phyloP scores from a whole-genome alignment of 371 early-diverging fungal genomes.

The Syncephalastrum sp. region DNA sequence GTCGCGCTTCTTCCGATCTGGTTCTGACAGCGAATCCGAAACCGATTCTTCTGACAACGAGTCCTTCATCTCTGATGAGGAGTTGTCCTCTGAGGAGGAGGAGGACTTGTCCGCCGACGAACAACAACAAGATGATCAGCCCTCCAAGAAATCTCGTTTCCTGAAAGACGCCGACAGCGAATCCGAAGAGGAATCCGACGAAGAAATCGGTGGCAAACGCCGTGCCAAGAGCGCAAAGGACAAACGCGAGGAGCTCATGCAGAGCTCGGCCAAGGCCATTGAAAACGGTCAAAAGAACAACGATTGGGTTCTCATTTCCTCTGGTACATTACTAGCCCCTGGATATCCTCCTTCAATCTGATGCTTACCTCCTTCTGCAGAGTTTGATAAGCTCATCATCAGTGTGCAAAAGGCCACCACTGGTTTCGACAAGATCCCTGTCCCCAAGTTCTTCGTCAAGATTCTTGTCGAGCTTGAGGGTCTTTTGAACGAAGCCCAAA shows the following conservation, averaged over 20 bases:
- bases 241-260: conserved; percentile 77
- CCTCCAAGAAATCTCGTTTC: conserved; percentile 37
- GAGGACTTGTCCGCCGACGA: conserved; percentile 42
- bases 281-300: conserved; percentile 81
- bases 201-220: conserved; percentile 71
- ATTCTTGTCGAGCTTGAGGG: conserved; percentile 79
- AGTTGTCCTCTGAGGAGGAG: conserved; percentile 49
- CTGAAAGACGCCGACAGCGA: conserved; percentile 45
- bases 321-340: conserved; percentile 50
- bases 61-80: conserved; percentile 58
- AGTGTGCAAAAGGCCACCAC: conserved; percentile 70
- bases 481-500: conserved; percentile 51
- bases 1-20: conserved; percentile 63
- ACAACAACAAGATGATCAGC: conserved; percentile 34
- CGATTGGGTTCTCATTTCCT: conserved; percentile 86
- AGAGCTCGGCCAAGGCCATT: conserved; percentile 60
- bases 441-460: conserved; percentile 81
- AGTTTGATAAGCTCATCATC: conserved; percentile 86
- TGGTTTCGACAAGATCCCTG: conserved; percentile 61
- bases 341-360: not conserved
- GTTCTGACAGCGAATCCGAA: conserved; percentile 60
- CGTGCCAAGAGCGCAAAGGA: conserved; percentile 84
- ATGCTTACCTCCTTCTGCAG: conserved; percentile 30
- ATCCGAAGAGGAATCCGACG: conserved; percentile 63
- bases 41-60: conserved; percentile 59